phyloP scores from a whole-genome alignment of 495 filamentous ascomycete species.

The Podospora bellae-mahoneyi region DNA sequence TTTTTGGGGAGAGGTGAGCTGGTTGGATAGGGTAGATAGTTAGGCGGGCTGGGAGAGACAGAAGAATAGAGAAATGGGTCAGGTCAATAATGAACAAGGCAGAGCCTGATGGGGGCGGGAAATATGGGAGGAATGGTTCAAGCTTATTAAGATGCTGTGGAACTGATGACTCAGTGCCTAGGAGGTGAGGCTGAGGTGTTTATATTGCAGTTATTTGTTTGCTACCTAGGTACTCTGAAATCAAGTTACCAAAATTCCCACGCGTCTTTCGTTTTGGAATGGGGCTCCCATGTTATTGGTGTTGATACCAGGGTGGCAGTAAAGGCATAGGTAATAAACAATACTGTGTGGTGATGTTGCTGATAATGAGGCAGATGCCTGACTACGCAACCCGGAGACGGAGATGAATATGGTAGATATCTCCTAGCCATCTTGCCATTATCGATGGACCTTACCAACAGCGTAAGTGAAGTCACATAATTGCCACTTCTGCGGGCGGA shows the following conservation, averaged over 20 bases:
- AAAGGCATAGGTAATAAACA: neutral
- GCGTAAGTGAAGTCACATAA: no score
- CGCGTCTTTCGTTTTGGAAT: neutral
- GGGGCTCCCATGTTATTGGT: neutral
- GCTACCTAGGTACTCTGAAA: neutral
- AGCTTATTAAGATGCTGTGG: neutral
- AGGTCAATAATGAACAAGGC: neutral
- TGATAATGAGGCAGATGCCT: neutral
- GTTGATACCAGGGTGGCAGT: neutral
- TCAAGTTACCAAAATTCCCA: neutral
- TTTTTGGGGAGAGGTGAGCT: neutral
- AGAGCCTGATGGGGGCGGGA: neutral
- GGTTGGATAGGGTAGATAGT: no score
- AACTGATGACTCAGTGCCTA: neutral
- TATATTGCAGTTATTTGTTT: neutral
- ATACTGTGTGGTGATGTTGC: no score
- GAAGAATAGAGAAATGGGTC: neutral
- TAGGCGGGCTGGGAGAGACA: neutral
- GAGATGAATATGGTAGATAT: neutral
- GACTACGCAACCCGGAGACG: neutral
- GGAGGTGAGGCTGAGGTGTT: neutral
- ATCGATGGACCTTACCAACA: neutral
- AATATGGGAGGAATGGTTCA: neutral
- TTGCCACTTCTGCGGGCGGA: no score
- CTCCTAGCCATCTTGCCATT: neutral